Base-by-base conservation (phyloP, 345 rosid species). In the Clausena lansium region DNA sequence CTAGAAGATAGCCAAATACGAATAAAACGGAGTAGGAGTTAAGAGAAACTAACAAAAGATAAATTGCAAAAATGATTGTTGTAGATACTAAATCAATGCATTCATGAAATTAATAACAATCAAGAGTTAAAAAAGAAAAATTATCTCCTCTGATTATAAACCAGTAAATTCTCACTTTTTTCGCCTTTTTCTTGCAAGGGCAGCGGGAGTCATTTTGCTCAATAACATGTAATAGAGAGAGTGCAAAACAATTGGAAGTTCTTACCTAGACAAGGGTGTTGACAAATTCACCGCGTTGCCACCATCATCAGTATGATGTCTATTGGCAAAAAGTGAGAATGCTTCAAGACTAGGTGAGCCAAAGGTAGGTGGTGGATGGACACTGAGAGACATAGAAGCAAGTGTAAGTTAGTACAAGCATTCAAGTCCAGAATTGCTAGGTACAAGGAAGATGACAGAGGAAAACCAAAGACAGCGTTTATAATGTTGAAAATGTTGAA, bases 331-430 rank as follows among this genome's bases (percentile, higher is more conserved):
- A 54, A 83, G 82, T 28, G 91, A 83, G 76, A 89, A 76, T 67
- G 84, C 93, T 82, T 92, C 99, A 20, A 91, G 85, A 87, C 88
- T 88, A 19, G 95, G 86, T 14, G 99, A 92, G 76, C 99, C 98
- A 88, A 96, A 96, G 67, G 98, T 94, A 32, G 99, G 98, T n/a
- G 97, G 98, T 45, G 94, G 91, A 81, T 90, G 97, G 69, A 82
- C 76, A 50, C 98, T 93, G 84, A 76, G 65, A 70, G 35, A 76
- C 75, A 57, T 19, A 70, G 30, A 84, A 64, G 74, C 45, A 80
- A 79, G 78, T 65, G 78, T 1, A 74, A 70, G 63, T 67, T 67
- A 75, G 62, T 50, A 30, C 39, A 74, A 74, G 25, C 65, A 71
- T 60, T 60, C 33, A 67, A 63, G 17, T 67, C 27, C 24, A 60